Evolutionary conservation across 2,329 filamentous ascomycete species (phyloP).

Genomic region (Blumeriella jaapii): DNA sequence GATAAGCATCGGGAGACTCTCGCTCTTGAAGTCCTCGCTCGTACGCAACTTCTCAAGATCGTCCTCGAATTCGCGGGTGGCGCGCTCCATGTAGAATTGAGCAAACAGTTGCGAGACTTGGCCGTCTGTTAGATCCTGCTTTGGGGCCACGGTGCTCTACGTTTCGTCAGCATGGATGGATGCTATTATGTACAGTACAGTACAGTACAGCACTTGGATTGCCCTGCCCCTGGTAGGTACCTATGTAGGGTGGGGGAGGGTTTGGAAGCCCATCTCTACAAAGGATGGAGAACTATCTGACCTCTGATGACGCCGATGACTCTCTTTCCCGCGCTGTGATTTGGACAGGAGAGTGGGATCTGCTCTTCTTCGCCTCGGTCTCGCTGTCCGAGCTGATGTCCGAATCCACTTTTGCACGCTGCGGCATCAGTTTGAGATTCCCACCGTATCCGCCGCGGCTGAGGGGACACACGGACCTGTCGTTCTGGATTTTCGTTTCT

Average conservation of each 20-base stretch:
- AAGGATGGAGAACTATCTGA: no score
- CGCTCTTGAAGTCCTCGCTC: constrained; percentile 59
- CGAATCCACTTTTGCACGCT: constrained; percentile 6
- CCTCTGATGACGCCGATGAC: constrained; percentile 2
- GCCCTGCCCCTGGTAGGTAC: neutral
- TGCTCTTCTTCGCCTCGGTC: constrained; percentile 1
- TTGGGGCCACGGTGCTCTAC: no score
- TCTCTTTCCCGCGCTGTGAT: neutral
- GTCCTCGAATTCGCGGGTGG: constrained; percentile 60
- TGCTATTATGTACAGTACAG: no score
- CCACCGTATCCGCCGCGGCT: no score
- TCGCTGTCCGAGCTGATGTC: constrained; percentile 8
- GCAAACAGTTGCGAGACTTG: constrained; percentile 35
- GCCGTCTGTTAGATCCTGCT: constrained; percentile 1
- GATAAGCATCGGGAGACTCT: constrained; percentile 53
- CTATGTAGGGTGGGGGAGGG: neutral
- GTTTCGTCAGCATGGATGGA: no score
- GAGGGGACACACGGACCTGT: constrained; percentile 16
- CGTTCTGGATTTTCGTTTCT: constrained; percentile 24
- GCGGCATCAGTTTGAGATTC: no score
- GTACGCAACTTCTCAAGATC: constrained; percentile 59
- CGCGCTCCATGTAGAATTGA: constrained; percentile 56
- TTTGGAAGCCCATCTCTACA: neutral
- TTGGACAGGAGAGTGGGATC: neutral
- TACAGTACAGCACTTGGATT: no score